These are phyloP conservation scores for Pyricularia sp. DNA, from an alignment of 2,329 filamentous ascomycete genomes.

Conservation along the genomic window DNA sequence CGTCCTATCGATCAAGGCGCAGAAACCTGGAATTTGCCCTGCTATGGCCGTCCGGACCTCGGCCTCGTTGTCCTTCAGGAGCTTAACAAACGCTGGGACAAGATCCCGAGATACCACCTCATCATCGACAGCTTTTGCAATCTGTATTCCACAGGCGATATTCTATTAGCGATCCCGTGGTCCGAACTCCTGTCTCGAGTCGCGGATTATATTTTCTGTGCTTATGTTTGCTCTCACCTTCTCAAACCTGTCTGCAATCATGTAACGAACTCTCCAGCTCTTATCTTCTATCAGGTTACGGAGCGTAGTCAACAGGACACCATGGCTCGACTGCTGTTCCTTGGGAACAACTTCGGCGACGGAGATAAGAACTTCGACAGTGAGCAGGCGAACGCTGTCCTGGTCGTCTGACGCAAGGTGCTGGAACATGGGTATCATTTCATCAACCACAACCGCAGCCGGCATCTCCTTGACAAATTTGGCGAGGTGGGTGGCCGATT, in stretches of 20 bases:
- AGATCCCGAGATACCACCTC: conserved; percentile 90
- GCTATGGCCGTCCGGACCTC: conserved; percentile 95
- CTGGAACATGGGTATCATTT: conserved; percentile 98
- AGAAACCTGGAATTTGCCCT: conserved; percentile 96
- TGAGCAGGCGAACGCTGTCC: conserved; percentile 90
- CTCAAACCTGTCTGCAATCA: conserved; percentile 97
- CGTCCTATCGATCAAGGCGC: conserved; percentile 71
- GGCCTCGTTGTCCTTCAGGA: conserved; percentile 94
- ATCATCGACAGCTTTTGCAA: conserved; percentile 95
- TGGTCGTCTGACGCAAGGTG: conserved; percentile 94
- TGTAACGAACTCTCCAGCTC: conserved; percentile 98
- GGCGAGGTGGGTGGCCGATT: conserved; percentile 88
- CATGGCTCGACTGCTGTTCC: conserved; percentile 93
- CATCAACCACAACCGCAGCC: conserved; percentile 78
- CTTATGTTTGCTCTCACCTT: conserved; percentile 47
- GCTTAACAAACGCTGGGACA: conserved; percentile 91
- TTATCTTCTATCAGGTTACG: conserved; percentile 96
- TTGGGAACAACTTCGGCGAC: conserved; percentile 96
- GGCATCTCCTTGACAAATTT: conserved; percentile 98
- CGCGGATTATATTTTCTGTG: background rate
- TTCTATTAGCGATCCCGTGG: background rate
- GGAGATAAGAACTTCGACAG: conserved; percentile 89
- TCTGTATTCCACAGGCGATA: conserved; percentile 35
- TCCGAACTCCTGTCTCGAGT: background rate
- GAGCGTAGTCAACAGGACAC: conserved; percentile 78